Evolutionary conservation across 148 eudicot species (phyloP).

Genomic region (Nepenthes mirabilis): DNA sequence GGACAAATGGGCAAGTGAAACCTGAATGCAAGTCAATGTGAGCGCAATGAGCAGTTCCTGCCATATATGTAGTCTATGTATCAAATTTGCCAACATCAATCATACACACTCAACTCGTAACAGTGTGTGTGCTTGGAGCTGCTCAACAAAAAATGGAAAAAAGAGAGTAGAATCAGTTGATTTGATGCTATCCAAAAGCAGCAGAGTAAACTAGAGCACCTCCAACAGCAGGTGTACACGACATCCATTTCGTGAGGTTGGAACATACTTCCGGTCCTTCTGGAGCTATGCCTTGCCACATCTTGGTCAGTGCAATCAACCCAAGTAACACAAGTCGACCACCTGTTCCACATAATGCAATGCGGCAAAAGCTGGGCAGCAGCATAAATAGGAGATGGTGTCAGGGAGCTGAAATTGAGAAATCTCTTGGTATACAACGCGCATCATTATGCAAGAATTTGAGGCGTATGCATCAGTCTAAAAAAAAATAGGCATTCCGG

Average conservation of each 20-base stretch:
- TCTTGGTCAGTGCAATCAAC: slow-evolving; percentile 30
- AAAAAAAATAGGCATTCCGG: background rate
- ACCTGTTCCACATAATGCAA: slow-evolving; percentile 34
- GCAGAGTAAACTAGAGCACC: too few species aligned
- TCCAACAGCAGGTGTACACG: too few species aligned
- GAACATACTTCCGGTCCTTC: slow-evolving; percentile 44
- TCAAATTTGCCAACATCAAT: too few species aligned
- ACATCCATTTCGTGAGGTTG: background rate
- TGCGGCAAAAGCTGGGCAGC: slow-evolving; percentile 28
- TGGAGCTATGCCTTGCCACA: slow-evolving; percentile 29
- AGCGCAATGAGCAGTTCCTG: background rate
- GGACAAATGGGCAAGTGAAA: slow-evolving; percentile 62
- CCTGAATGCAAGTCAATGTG: slow-evolving; percentile 26
- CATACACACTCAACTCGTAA: too few species aligned
- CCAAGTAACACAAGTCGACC: slow-evolving; percentile 27
- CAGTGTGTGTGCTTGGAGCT: too few species aligned
- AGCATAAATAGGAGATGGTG: background rate
- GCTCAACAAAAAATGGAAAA: background rate
- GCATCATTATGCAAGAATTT: background rate
- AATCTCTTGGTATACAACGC: background rate
- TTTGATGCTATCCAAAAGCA: background rate
- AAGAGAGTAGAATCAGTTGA: background rate
- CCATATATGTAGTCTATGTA: background rate
- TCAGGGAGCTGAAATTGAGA: background rate
- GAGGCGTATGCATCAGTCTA: background rate